Base-by-base conservation (phyloP, 2,329 filamentous ascomycete genomes). In the Aspergillus brasiliensis region DNA sequence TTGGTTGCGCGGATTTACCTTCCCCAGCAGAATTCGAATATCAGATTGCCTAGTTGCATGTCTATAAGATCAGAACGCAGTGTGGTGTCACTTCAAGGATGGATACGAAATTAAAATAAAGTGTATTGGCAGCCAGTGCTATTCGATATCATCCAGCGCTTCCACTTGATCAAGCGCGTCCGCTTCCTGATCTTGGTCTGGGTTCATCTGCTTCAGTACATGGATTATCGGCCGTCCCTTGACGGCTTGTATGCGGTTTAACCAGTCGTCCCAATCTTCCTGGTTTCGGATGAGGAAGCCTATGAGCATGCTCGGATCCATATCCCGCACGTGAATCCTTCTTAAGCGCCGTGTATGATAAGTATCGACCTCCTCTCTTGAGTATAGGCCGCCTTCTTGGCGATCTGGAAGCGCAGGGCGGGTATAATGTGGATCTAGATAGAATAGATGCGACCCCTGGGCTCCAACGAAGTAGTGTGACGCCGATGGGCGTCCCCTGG, bases 231-330 rank as follows among this genome's bases (percentile, higher is more conserved):
- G 83, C 75, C 96, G 97, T 21, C 91, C 91, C 67, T 91, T 87
- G 8, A 90, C 87, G 67, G 90, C 86, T 66, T 86, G 86, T 8
- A 96, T 83, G n/a, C 86, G 84, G 60, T 85, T 81, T 70, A 91
- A 89, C 93, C 93, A 98, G 56, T 86, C 84, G 40, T 84, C 79
- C 89, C 94, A 98, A 66, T 99, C 95, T 46, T 88, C 84, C 67
- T 94, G 88, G 59, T 91, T 86, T 42, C 84, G 85, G 62, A 99
- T 92, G 37, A 99, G 79, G 70, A 98, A 98, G 4, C 92, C 94
- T 65, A 99, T 91, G 44, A 99, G 80, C 95, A 99, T 99, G 71
- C 92, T 97, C 0, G 95, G 95, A 70, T 99, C 95, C 91, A 99
- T 95, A 71, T 98, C 93, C 60, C 88, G 87, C 51, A 99, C 84